Conservation (phyloP, 306 rosid genomes). For the Corylus heterophylla region DNA sequence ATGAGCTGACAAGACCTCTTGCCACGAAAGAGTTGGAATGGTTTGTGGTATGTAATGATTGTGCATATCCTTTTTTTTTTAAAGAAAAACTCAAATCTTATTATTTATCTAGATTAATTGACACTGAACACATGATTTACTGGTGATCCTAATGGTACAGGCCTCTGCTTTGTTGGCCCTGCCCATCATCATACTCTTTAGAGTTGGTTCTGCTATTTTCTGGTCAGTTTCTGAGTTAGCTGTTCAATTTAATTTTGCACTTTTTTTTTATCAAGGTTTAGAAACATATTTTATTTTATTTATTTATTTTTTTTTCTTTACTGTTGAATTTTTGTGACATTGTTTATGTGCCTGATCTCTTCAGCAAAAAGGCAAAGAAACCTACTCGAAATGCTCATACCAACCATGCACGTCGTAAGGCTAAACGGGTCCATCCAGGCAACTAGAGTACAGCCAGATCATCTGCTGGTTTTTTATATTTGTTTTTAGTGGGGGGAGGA, state of each 20-base stretch:
- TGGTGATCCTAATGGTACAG: conserved; percentile 50
- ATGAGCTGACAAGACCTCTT: conserved; percentile 78
- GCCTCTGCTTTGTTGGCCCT: conserved; percentile 91
- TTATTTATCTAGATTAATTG: conserved; percentile 10
- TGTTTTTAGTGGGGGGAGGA: not conserved
- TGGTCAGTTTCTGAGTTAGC: conserved; percentile 48
- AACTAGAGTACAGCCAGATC: conserved; percentile 39
- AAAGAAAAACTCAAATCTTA: not conserved
- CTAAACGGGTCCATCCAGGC: conserved; percentile 79
- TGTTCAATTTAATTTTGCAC: not conserved
- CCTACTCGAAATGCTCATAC: conserved; percentile 48
- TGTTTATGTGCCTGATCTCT: conserved; percentile 16
- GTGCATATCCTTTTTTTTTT: not conserved
- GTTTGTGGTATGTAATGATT: conserved; percentile 78
- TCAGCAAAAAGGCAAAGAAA: conserved; percentile 65
- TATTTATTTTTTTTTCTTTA: not conserved
- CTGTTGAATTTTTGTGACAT: not conserved
- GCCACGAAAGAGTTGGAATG: conserved; percentile 91
- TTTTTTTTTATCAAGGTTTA: conserved; percentile 12
- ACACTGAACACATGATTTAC: conserved; percentile 25
- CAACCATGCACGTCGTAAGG: conserved; percentile 70
- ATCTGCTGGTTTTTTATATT: conserved; percentile 30
- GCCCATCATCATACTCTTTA: conserved; percentile 71
- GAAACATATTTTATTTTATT: not conserved
- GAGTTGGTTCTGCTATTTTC: conserved; percentile 58